A percentile compares a stretch with the other conserved stretches of the same genome.
phyloP scores from a whole-genome alignment of 768 basidiomycete genomes.

The Hypsizygus marmoreus region DNA sequence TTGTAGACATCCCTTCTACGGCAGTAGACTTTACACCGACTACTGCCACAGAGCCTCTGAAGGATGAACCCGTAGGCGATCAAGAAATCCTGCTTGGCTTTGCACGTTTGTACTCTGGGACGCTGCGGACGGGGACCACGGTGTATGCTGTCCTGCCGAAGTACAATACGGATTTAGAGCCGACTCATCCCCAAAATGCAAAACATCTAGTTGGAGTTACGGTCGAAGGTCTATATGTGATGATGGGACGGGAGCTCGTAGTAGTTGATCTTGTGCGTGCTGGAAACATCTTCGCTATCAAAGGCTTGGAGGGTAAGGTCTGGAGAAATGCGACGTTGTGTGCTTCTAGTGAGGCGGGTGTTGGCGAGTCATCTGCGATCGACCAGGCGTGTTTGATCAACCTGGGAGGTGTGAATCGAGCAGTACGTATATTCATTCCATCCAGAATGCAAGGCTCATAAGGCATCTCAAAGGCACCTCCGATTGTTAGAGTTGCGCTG shows the following conservation, averaged over 20 bases:
- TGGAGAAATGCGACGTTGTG: constrained; percentile 91
- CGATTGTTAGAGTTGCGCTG: constrained; percentile 93
- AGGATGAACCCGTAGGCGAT: constrained; percentile 29
- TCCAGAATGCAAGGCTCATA: neutral
- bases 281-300: constrained; percentile 93
- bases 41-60: constrained; percentile 8
- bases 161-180: constrained; percentile 65
- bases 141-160: constrained; percentile 86
- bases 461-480: constrained; percentile 57
- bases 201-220: constrained; percentile 59
- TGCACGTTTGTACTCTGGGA: constrained; percentile 91
- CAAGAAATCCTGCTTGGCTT: constrained; percentile 86
- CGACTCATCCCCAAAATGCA: constrained; percentile 67
- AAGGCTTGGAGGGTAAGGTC: constrained; percentile 86
- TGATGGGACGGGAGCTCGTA: constrained; percentile 98
- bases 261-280: constrained; percentile 81
- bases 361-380: constrained; percentile 31
- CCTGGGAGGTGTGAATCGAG: constrained; percentile 68
- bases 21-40: constrained; percentile 17
- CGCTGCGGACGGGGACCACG: constrained; percentile 60
- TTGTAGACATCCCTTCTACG: constrained; percentile 6
- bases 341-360: constrained; percentile 52
- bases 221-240: constrained; percentile 84
- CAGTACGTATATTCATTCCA: constrained; percentile 42
- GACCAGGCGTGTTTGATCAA: constrained; percentile 68